phyloP scores from a whole-genome alignment of 306 rosid genomes.

The Begonia peltatifolia region DNA sequence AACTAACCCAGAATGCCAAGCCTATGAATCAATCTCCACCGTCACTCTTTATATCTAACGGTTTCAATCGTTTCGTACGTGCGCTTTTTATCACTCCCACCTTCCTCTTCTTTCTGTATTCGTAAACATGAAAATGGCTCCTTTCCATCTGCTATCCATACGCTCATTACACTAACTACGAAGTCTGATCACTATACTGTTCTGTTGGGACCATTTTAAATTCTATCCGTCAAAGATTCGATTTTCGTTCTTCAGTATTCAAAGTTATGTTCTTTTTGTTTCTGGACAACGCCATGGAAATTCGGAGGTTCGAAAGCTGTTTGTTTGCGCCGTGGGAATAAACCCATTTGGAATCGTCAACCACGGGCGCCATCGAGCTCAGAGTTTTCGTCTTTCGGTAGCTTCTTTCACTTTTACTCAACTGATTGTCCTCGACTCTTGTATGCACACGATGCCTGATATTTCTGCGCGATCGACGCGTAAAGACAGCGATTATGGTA shows the following conservation, averaged over 20 bases:
- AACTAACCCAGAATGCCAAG: constrained; percentile 22
- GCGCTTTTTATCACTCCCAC: constrained; percentile 35
- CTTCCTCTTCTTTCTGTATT: constrained; percentile 1
- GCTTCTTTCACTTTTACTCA: no score
- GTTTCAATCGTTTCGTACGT: constrained; percentile 7
- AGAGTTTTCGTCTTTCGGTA: no score
- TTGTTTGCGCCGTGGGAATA: no score
- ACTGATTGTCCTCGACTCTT: no score
- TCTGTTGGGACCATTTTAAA: constrained; percentile 1
- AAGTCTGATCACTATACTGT: constrained; percentile 18
- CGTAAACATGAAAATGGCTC: constrained; percentile 14
- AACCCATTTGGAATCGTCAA: no score
- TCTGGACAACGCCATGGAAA: no score
- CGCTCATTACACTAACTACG: constrained; percentile 5
- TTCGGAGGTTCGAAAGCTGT: no score
- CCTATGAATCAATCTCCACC: constrained; percentile 21
- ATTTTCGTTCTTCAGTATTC: no score
- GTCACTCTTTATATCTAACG: constrained; percentile 21
- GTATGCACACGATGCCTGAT: constrained; percentile 68
- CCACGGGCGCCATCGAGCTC: no score
- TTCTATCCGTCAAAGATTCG: constrained; percentile 1
- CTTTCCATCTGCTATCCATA: constrained; percentile 6
- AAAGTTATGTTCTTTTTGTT: no score
- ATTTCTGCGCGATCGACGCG: constrained; percentile 61
- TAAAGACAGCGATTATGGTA: constrained; percentile 29